Base-by-base conservation (phyloP, 306 rosid genomes). In the Alnus glutinosa region DNA sequence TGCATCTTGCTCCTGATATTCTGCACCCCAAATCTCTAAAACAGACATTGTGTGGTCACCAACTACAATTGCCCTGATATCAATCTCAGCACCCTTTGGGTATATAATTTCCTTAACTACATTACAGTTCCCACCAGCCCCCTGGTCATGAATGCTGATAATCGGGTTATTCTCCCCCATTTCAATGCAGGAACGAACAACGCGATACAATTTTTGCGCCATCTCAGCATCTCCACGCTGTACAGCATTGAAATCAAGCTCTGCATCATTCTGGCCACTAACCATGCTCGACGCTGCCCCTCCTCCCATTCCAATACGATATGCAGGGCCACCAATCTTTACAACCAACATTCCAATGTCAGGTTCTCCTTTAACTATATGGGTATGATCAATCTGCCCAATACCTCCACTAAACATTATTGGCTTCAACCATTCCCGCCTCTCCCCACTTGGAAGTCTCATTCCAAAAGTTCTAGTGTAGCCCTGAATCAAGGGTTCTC, bases 251-350 rank as follows among this genome's bases (percentile, higher is more conserved):
- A 94, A 94, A 89, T 92, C 98, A 86, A 94, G 96, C 73, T 94
- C 97, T 9, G 90, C 96, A 19, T 89, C 94, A 82, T 94, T 94
- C 83, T 94, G 97, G n/a, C 97, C 98, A 79, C 98, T 92, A 49
- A 92, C 97, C 98, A 92, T 92, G 85, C 98, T 94, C 0, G 98
- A 92, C 36, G 98, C 98, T 63, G 96, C 98, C 71, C 98, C 98
- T 14, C 98, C 97, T 71, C 97, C 98, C 96, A 94, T 92, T 59
- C 98, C 97, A 77, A 92, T 94, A 36, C 96, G 97, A 81, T 94
- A 94, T 30, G 98, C 96, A 14, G 98, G 98, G 47, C 98, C 98
- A 83, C 98, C 98, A 88, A 94, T 89, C 89, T 93, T 93, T 10
- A 93, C 92, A 80, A 93, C 98, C 79, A 93, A 63, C 97, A 93